Base-by-base conservation (phyloP, 2,329 filamentous ascomycete species). In the Arthrobotrys sphaeroides region DNA sequence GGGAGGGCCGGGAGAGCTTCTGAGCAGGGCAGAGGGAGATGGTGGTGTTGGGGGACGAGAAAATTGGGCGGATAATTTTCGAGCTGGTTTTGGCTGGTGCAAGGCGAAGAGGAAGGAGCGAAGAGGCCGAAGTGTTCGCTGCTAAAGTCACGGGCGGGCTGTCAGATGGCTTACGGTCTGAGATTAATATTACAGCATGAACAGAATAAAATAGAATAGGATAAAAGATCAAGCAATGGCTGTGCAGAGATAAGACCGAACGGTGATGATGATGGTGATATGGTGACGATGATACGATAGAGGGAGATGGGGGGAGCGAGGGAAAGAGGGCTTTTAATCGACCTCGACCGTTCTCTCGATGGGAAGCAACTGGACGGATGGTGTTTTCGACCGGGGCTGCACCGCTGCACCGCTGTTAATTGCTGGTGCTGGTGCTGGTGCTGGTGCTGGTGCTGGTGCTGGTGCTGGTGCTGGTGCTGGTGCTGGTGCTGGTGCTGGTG, bases 81-180 rank as follows among this genome's bases (percentile, higher is more conserved):
- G 51, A 55, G 51, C 31, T 55, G 51, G 31, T 55, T 55, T 55
- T 55, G 51, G 51, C 51, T 38, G 51, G 51, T 55, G 51, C 28
- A 55, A 55, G 51, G 51, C 51, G 51, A 55, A 55, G 51, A 55
- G 51, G 51, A 55, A 55, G 51, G 51, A 55, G 51, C 51, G 51
- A 55, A 55, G 51, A 55, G 51, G 51, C 51, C 18, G 51, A 7
- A 55, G 33, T 53, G 7, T 33, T 16, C 18, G 26, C 26, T 53
- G 47, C 26, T 31, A 49, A 49, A 10, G n/a, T n/a, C n/a, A 33
- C 6, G 45, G 45, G 7, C 45, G 22, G 45, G 26, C 49, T 36
- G 49, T 55, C 49, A 55, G 51, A 38, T 55, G 51, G 36, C 51
- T 55, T 55, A 38, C 51, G 22, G 31, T 38, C 51, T 26, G 26